Evolutionary conservation across 1,284 basidiomycete genomes (phyloP).

Genomic region (Tylopilus sp.): DNA sequence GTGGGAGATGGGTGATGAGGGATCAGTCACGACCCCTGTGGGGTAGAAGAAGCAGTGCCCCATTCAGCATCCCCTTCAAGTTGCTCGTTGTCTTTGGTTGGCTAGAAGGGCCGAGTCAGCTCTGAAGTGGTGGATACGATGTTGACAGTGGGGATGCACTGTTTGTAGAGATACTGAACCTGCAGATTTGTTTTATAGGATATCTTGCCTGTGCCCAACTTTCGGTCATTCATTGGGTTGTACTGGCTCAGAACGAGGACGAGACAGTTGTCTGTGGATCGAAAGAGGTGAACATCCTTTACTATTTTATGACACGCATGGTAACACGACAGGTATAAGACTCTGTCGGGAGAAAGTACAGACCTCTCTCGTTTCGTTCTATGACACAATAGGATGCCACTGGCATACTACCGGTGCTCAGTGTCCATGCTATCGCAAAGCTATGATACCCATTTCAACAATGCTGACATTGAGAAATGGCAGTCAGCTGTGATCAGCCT

Average conservation of each 20-base stretch:
- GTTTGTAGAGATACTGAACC: no score
- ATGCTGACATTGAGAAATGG: no score
- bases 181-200: conserved; percentile 50
- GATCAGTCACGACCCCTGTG: conserved; percentile 58
- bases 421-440: no score
- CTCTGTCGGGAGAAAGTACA: conserved; percentile 49
- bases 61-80: conserved; percentile 56
- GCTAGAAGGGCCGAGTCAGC: no score
- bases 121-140: no score
- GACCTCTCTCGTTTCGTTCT: conserved; percentile 42
- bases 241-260: conserved; percentile 57
- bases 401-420: no score
- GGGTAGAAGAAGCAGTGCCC: conserved; percentile 48
- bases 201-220: conserved; percentile 74
- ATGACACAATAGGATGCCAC: no score
- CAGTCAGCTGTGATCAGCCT: conserved; percentile 50
- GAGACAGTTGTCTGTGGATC: conserved; percentile 55
- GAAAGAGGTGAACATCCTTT: conserved; percentile 62
- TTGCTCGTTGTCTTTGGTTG: background rate
- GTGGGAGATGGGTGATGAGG: conserved; percentile 70
- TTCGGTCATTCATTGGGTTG: conserved; percentile 64
- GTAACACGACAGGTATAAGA: conserved; percentile 27
- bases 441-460: conserved; percentile 59
- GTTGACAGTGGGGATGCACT: no score
- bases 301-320: background rate